Conservation (phyloP, 768 basidiomycete genomes). For the Panus rudis region DNA sequence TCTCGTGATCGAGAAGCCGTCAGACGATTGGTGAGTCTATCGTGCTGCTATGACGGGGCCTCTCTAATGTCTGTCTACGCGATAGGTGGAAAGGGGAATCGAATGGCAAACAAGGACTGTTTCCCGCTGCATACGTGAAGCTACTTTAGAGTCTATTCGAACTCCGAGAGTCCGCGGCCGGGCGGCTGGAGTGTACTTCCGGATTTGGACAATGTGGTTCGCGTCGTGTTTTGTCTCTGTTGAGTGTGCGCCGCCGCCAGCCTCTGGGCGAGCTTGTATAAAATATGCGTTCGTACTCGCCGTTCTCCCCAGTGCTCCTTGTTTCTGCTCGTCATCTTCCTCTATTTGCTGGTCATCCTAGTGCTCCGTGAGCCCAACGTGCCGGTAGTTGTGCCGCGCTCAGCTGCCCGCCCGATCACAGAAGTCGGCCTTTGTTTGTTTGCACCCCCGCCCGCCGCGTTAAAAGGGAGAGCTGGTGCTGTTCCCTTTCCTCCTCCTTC, state of each 20-base stretch:
- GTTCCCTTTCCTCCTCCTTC: conserved; percentile 1
- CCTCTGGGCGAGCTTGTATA: too few relatives aligned
- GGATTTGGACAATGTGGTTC: too few relatives aligned
- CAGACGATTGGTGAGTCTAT: conserved; percentile 63
- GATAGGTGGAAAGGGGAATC: conserved; percentile 25
- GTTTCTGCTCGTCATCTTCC: background rate
- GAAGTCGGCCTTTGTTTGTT: conserved; percentile 17
- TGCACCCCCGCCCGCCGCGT: conserved; percentile 11
- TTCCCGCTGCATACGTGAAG: conserved; percentile 25
- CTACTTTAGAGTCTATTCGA: conserved; percentile 14
- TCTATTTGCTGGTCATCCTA: background rate
- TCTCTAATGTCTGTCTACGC: background rate
- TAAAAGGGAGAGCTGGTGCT: conserved; percentile 16
- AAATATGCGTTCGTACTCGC: too few relatives aligned
- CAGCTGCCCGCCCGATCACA: too few relatives aligned
- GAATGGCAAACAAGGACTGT: conserved; percentile 20
- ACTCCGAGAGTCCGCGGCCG: background rate
- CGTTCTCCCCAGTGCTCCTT: conserved; percentile 3
- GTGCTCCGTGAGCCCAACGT: background rate
- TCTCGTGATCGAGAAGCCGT: conserved; percentile 57
- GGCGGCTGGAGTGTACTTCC: too few relatives aligned
- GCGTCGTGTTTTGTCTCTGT: too few relatives aligned
- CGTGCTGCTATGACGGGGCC: background rate
- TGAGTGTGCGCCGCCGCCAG: too few relatives aligned
- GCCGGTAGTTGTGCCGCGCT: conserved; percentile 1